Base-by-base conservation (phyloP, 192 early-diverging fungal species). In the Coemansia aciculifera region DNA sequence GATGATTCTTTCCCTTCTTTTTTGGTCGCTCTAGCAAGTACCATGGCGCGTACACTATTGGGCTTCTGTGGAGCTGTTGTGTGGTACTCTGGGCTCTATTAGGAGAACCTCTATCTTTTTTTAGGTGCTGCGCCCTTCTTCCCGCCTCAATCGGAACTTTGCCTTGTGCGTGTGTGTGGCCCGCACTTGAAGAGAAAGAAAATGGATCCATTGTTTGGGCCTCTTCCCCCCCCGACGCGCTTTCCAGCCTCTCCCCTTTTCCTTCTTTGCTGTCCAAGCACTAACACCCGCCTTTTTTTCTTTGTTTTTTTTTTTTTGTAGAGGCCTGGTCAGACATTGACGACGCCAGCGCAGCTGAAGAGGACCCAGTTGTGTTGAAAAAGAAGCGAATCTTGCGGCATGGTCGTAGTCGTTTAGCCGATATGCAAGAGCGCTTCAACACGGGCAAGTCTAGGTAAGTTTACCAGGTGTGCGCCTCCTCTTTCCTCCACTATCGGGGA, bases 261-360 rank as follows among this genome's bases (percentile, higher is more conserved):
- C 31, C 23, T 46, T 36, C 15, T 31, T 59, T 60, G 23, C 44
- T 62, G 23, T n/a, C 54, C 29, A 57, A 32, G 54, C 54, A 49
- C 46, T 32, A 57, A 34, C 54, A 32, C 29, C 29, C 27, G 49
- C 49, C 7, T 23, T 21, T 54, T 32, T 11, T 56, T 23, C 15
- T 21, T 38, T 39, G 12, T 13, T 39, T 42, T 57, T 57, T 42
- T 27, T 42, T 5, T 32, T 36, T 31, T 70, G 65, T 77, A 81
- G 79, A 81, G 34, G 62, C 71, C 64, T 81, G 79, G 79, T 81
- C 79, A 17, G 79, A 77, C 23, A 69, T 81, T 68, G 79, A 81
- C 7, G 79, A 81, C 67, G 68, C 68, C 67, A 81, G 79, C 43
- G 54, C 31, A 6, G 71, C 49, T 44, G 43, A 71, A 27, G 79